Percentiles rank a stretch among this genome's conserved stretches.
These are phyloP conservation scores for Naganishia vishniacii DNA, from an alignment of 768 basidiomycete species.

Conservation along the genomic window DNA sequence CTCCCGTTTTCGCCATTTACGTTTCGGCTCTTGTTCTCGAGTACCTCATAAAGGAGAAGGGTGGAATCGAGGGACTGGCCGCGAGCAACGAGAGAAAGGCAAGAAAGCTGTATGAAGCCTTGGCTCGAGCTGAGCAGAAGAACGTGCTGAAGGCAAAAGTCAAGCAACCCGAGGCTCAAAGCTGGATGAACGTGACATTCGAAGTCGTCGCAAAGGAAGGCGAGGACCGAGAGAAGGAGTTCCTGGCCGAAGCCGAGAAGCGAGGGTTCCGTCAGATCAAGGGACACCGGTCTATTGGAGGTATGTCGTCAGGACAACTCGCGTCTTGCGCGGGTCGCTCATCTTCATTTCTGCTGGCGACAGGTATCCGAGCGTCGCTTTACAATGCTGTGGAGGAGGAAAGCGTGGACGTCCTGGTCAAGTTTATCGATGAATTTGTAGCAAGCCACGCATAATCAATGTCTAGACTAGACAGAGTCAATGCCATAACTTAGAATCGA, in stretches of 20 bases:
- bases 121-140: constrained; percentile 65
- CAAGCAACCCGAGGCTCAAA: constrained; percentile 61
- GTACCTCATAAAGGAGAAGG: constrained; percentile 57
- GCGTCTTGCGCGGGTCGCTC: too few relatives aligned
- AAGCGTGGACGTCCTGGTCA: constrained; percentile 56
- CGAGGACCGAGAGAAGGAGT: constrained; percentile 56
- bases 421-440: constrained; percentile 50
- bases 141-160: constrained; percentile 71
- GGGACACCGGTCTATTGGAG: constrained; percentile 73
- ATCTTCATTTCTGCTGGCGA: neutral
- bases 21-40: constrained; percentile 77
- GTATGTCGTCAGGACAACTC: constrained; percentile 1
- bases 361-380: constrained; percentile 73
- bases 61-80: constrained; percentile 64
- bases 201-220: constrained; percentile 59
- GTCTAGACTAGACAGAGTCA: neutral
- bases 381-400: constrained; percentile 84
- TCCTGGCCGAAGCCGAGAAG: constrained; percentile 73
- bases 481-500: too few relatives aligned
- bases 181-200: constrained; percentile 96
- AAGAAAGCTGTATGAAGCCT: constrained; percentile 65
- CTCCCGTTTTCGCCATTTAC: constrained; percentile 84
- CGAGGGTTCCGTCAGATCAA: constrained; percentile 78
- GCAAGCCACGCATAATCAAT: neutral
- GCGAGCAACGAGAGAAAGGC: constrained; percentile 66